Evolutionary conservation across 2,329 filamentous ascomycete species (phyloP).

Genomic region (Piedraia hortae): DNA sequence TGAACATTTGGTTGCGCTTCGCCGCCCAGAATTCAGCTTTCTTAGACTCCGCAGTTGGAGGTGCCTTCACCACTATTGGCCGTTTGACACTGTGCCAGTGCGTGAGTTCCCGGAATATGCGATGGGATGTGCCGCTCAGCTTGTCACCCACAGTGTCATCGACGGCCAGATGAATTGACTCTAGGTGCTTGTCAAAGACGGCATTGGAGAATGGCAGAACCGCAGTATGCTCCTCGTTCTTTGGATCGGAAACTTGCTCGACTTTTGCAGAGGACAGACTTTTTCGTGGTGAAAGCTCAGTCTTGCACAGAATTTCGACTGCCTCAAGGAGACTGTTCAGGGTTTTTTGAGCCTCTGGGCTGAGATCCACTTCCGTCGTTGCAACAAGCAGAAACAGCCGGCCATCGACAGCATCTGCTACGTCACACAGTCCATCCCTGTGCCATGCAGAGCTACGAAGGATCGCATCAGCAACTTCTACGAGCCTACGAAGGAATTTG

Average conservation of each 20-base stretch:
- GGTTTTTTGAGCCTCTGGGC: conserved; percentile 4
- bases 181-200: conserved; percentile 21
- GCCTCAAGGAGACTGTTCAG: conserved; percentile 7
- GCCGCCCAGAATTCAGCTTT: conserved; percentile 16
- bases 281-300: not conserved
- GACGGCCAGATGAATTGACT: conserved; percentile 16
- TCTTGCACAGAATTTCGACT: conserved; percentile 3
- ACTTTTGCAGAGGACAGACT: conserved; percentile 1
- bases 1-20: conserved; percentile 32
- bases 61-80: conserved; percentile 18
- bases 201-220: conserved; percentile 22
- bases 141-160: conserved; percentile 12
- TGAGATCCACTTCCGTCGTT: conserved; percentile 1
- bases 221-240: conserved; percentile 3
- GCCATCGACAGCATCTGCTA: conserved; percentile 29
- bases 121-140: conserved; percentile 12
- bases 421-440: conserved; percentile 15
- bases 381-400: conserved; percentile 16
- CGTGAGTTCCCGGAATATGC: conserved; percentile 21
- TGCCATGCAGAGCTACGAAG: conserved; percentile 15
- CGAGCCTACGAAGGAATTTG: conserved; percentile 11
- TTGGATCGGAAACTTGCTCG: not conserved
- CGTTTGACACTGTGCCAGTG: conserved; percentile 38
- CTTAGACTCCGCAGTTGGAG: conserved; percentile 5
- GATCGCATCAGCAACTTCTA: conserved; percentile 12